Conservation (phyloP, 352 stramenopile species). For the Saprolegnia parasitica region DNA sequence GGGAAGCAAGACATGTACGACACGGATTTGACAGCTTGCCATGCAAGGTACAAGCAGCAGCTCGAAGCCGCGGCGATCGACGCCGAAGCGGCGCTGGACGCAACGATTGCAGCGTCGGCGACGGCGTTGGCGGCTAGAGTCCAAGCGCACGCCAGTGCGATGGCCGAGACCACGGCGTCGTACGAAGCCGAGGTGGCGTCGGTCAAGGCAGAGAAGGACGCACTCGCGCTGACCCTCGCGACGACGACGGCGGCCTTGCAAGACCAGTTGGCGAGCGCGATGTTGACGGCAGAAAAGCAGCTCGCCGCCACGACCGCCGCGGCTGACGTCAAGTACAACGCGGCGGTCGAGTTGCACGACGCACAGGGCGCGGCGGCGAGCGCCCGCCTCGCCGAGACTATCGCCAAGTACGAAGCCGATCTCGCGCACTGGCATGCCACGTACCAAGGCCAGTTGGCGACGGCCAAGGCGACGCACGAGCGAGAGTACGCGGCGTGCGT, state of each 20-base stretch:
- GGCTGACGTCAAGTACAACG: neutral
- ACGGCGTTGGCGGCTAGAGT: neutral
- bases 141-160: neutral
- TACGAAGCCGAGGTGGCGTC: neutral
- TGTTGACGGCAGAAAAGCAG: neutral
- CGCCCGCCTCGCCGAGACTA: neutral
- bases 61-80: neutral
- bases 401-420: constrained; percentile 4
- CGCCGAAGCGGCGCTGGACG: neutral
- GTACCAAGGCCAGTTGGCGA: neutral
- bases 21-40: neutral
- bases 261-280: neutral
- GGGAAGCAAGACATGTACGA: neutral
- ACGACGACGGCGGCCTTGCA: neutral
- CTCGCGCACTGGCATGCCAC: neutral
- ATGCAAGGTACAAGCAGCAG: neutral
- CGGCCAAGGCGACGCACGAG: neutral
- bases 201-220: neutral
- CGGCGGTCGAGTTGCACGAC: neutral
- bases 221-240: neutral
- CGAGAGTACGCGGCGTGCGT: neutral
- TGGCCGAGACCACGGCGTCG: no score
- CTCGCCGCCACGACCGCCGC: neutral
- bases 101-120: neutral
- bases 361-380: neutral